phyloP scores from a whole-genome alignment of 1,284 basidiomycete species.

The Fomitopsis schrenkii region DNA sequence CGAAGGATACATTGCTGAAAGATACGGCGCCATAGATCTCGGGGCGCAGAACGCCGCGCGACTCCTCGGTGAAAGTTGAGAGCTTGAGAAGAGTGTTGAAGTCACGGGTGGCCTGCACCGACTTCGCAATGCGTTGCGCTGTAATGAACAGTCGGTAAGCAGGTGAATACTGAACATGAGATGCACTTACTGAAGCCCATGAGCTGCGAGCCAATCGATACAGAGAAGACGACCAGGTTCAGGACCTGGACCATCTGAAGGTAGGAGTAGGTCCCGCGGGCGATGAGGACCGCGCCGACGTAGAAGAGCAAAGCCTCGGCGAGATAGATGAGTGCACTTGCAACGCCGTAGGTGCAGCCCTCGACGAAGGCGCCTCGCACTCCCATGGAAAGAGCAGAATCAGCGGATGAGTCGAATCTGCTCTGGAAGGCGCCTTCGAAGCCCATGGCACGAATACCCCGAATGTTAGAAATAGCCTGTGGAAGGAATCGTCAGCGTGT shows the following conservation, averaged over 20 bases:
- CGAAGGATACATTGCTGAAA: slow-evolving; percentile 73
- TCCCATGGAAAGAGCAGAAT: slow-evolving; percentile 64
- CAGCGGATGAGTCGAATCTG: slow-evolving; percentile 64
- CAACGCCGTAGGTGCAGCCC: slow-evolving; percentile 80
- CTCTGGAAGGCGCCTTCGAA: slow-evolving; percentile 73
- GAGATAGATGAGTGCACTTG: slow-evolving; percentile 81
- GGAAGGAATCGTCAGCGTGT: slow-evolving; percentile 10
- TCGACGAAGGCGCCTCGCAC: slow-evolving; percentile 78
- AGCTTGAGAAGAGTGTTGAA: slow-evolving; percentile 69
- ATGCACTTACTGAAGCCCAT: slow-evolving; percentile 78
- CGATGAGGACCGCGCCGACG: slow-evolving; percentile 82
- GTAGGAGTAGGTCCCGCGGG: slow-evolving; percentile 80
- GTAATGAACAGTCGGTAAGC: slow-evolving; percentile 9
- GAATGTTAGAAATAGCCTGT: slow-evolving; percentile 81
- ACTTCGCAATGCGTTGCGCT: slow-evolving; percentile 81
- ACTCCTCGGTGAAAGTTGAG: slow-evolving; percentile 58
- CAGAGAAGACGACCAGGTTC: slow-evolving; percentile 89
- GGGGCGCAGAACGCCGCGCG: slow-evolving; percentile 63
- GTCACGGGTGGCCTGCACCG: slow-evolving; percentile 76
- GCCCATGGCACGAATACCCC: slow-evolving; percentile 88
- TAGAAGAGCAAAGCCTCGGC: slow-evolving; percentile 90
- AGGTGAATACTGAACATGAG: slow-evolving; percentile 1
- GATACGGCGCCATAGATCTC: slow-evolving; percentile 60
- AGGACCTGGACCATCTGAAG: slow-evolving; percentile 86
- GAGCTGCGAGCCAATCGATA: slow-evolving; percentile 87